Evolutionary conservation across 1,284 basidiomycete species (phyloP), one percentile per base, ranked within the genome.

Genomic region (Phylloboletellus chloephorus): DNA sequence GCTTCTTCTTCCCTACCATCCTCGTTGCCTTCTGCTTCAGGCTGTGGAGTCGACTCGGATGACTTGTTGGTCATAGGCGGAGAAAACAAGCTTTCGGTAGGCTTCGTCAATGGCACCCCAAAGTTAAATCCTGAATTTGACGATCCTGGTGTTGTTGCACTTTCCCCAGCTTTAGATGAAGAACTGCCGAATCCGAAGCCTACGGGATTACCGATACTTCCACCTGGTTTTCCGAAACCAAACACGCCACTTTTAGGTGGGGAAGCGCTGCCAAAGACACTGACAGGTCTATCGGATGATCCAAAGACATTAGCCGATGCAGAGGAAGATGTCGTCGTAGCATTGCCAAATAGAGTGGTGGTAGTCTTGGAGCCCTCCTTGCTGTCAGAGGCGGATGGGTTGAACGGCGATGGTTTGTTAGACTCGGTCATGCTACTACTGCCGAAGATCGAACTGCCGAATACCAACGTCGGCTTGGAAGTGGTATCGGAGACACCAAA

Each of bases 151-250:
- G 42, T 32, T 31, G 46, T 28, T 8, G 38, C 41, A 21, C 50
- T 37, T 11, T 56, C 51, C 9, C 60, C 54, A 21, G 56, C 48
- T 22, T 65, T 63, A 25, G 64, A 58, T 2, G 66, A 45, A 28
- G 68, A 62, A 49, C 60, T 67, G 7, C 74, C 78, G 48, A 78
- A 80, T 13, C 64, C 67, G 44, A 76, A 78, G 4, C 78, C 78
- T 12, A 78, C 72, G 4, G 76, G 72, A 50, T 75, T 78, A 4
- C 78, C 76, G 24, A 79, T 67, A 50, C 67, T 75, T 37, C 75
- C 75, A 10, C 58, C 57, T 11, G 54, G 46, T 33, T 62, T 65
- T 31, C 59, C 59, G 24, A 65, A 63, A 5, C 46, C 22, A 37
- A 61, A 61, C 1, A 46, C 22, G 8, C 41, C 19, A 12, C 48